Conservation (phyloP, 179 eudicot species). For the Drosera spatulata region DNA sequence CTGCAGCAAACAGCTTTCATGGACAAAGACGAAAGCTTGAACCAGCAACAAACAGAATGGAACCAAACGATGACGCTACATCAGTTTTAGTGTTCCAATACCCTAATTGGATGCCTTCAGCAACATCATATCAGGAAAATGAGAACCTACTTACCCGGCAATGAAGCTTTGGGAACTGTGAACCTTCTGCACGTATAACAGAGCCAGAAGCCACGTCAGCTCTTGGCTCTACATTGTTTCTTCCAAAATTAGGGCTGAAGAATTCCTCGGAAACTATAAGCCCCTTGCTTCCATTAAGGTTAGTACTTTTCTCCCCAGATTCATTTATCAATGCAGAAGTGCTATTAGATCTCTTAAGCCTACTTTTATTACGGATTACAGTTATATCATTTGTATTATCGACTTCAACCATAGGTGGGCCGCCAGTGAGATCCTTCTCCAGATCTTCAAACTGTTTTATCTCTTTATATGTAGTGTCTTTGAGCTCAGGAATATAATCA, state of each 20-base stretch:
- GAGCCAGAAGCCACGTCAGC: conserved; percentile 26
- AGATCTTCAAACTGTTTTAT: conserved; percentile 15
- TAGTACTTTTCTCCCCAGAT: conserved; percentile 21
- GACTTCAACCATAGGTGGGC: conserved; percentile 17
- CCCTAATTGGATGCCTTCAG: not conserved
- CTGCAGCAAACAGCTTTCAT: not conserved
- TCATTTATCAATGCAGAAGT: conserved; percentile 57
- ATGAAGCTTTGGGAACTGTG: conserved; percentile 54
- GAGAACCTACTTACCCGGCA: conserved; percentile 59
- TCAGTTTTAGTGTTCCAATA: too few species aligned
- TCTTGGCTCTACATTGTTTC: conserved; percentile 22
- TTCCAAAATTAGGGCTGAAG: conserved; percentile 42
- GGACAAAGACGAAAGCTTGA: not conserved
- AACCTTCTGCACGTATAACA: conserved; percentile 43
- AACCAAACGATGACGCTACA: too few species aligned
- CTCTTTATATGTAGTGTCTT: conserved; percentile 18
- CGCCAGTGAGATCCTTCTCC: conserved; percentile 19
- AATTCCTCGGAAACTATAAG: conserved; percentile 60
- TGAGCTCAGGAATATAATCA: conserved; percentile 16
- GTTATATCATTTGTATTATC: conserved; percentile 9
- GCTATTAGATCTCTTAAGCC: conserved; percentile 72
- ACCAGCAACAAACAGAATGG: too few species aligned
- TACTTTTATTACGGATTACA: conserved; percentile 26
- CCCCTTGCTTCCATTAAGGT: conserved; percentile 27
- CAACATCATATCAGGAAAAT: not conserved